A percentile compares a stretch with the other conserved stretches of the same genome.
Conservation (phyloP, 208 protist genomes). For the Acanthamoeba healyi region DNA sequence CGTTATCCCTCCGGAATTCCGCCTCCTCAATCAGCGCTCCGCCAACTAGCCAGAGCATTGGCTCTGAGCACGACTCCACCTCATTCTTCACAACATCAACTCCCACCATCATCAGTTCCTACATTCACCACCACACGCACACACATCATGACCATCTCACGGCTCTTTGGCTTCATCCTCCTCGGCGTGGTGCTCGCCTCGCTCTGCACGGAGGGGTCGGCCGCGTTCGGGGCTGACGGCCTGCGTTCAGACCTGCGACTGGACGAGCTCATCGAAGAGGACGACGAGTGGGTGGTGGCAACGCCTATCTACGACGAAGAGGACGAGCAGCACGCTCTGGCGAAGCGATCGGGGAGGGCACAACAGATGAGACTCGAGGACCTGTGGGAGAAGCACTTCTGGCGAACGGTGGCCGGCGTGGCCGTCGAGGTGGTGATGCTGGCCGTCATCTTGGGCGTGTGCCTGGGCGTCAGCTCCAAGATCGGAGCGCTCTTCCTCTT, state of each 20-base stretch:
- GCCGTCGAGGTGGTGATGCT: background rate
- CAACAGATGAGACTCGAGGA: background rate
- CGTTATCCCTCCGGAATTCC: background rate
- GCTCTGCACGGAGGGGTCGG: background rate
- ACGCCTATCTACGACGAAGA: background rate
- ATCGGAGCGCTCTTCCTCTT: constrained; percentile 45
- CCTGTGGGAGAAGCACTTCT: constrained; percentile 9
- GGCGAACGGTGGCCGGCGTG: background rate
- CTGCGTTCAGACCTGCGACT: background rate
- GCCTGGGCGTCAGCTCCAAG: constrained; percentile 17
- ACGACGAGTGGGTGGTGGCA: background rate
- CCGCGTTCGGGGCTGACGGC: background rate
- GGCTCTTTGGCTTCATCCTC: background rate
- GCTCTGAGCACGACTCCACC: no score
- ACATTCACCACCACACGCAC: background rate
- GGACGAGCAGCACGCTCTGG: background rate
- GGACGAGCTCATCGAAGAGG: background rate
- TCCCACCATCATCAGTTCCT: background rate
- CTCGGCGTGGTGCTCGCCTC: background rate
- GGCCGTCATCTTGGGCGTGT: background rate
- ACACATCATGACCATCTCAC: background rate
- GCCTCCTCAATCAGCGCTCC: background rate
- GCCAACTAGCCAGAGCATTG: no score
- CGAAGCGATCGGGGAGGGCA: background rate
- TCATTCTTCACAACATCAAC: background rate